Evolutionary conservation across 805 yeast genomes (phyloP), one percentile per base, ranked within the genome.

Genomic region (Yarrowia sp.): DNA sequence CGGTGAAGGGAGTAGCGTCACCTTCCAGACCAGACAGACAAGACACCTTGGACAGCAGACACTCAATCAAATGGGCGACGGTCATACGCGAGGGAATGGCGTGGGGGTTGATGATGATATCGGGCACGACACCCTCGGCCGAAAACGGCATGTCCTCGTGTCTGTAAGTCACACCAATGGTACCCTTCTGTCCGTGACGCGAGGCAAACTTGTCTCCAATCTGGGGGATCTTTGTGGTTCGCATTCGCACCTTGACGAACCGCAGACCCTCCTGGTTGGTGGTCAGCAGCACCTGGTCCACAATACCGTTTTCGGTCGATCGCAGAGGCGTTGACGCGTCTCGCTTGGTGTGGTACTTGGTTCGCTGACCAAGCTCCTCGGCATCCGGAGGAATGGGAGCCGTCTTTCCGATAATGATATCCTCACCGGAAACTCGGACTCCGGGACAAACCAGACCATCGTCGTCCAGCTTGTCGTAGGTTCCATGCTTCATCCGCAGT

Each of bases 51-150:
- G 97, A 90, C 74, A 95, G 83, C 78, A 95, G 83, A 89, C 99
- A 95, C 83, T 95, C 99, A 80, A 95, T 94, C 83, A 95, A 89
- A 84, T 95, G 98, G 61, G 99, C 99, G 70, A 95, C 99, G 47
- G 99, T 95, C 99, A 95, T 95, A 86, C 99, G 98, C 69, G 99
- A 95, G 73, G 99, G 99, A 85, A 95, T 95, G 77, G 98, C 99
- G 80, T 95, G 99, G 2, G 99, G 99, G 79, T 95, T 95, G 78
- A 95, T 95, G 75, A 95, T 92, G 76, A 95, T 84, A 81, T 95
- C 99, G 9, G 99, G 99, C 44, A 94, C 98, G 77, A 94, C 80
- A 79, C 99, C 99, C 78, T 94, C 96, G 2, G 91, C 84, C 9
- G 96, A 88, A 78, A 95, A 95, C 36, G 99, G 99, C 98, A 95